Conservation (phyloP, 2,329 filamentous ascomycete genomes). For the Fulvia fulva region DNA sequence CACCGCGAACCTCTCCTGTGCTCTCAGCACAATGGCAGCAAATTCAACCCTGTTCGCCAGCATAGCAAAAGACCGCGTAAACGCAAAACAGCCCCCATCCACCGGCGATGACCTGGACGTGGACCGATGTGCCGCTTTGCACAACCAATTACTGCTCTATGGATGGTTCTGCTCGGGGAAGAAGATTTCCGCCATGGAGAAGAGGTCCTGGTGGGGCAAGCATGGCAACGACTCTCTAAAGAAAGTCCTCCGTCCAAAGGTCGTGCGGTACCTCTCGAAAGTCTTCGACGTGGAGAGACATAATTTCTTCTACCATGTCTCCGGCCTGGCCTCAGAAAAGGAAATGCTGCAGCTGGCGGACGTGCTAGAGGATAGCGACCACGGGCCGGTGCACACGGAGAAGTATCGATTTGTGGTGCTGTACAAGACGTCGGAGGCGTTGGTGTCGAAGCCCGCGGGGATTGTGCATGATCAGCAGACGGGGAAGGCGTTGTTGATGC, state of each 20-base stretch:
- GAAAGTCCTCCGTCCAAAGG: constrained; percentile 24
- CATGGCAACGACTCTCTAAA: constrained; percentile 28
- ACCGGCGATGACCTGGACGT: constrained; percentile 26
- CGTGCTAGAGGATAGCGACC: constrained; percentile 29
- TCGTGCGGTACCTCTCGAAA: constrained; percentile 30
- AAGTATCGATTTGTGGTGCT: constrained; percentile 31
- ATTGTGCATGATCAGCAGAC: constrained; percentile 32
- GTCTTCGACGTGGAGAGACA: constrained; percentile 32
- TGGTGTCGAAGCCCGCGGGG: constrained; percentile 31
- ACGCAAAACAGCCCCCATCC: constrained; percentile 21
- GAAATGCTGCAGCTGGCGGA: constrained; percentile 31
- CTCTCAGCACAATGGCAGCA: constrained; percentile 5
- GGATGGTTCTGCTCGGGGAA: constrained; percentile 33
- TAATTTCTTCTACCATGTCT: constrained; percentile 34
- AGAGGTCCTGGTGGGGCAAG: constrained; percentile 32
- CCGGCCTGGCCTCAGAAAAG: constrained; percentile 25
- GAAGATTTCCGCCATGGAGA: constrained; percentile 28
- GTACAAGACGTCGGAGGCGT: constrained; percentile 28
- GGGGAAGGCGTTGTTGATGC: constrained; percentile 31
- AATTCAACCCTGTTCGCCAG: constrained; percentile 26
- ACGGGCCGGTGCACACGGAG: constrained; percentile 20
- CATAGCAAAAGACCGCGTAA: constrained; percentile 32
- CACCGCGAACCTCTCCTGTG: neutral
- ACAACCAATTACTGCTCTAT: constrained; percentile 34
- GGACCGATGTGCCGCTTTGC: constrained; percentile 32